Evolutionary conservation across 768 basidiomycete species (phyloP), one percentile per base, ranked within the genome.

Genomic region (Podaxis mareebaensis): DNA sequence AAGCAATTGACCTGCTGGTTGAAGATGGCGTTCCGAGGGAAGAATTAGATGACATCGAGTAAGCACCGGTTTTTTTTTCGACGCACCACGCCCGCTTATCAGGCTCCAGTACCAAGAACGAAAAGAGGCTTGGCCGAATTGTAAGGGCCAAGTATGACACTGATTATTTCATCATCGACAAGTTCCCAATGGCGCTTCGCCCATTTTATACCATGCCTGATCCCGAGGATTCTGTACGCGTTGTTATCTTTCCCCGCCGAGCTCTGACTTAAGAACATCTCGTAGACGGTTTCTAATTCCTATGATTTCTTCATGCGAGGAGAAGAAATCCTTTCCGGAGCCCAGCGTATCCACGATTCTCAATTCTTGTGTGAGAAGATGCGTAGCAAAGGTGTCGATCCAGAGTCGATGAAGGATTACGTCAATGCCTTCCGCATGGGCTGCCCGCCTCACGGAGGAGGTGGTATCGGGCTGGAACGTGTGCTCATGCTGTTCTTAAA

Each of bases 281-380:
- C 65, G 33, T 70, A 96, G 91, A 88, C 86, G 7, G 81, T 97
- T 44, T 98, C 97, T 56, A 99, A 99, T 77, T 99, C 97, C 24
- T 99, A 99, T 76, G 97, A 99, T 78, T 99, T 99, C 79, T 99
- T 99, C 85, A 98, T 99, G 96, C 87, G 97, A 36, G 97, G 97
- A 11, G 95, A 99, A 77, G 97, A 99, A 76, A 99, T 99, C 71
- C 83, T 99, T 44, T 98, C 96, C 3, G 97, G 97, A 15, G 97
- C 96, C 28, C 97, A 99, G 75, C 95, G 97, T 76, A 89, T 99
- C 60, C 97, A 99, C 77, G 95, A 98, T 68, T 85, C 97, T 4
- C 76, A 77, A 11, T 79, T 98, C 58, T 86, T 99, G 65, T 81
- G 80, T 58, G 85, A 93, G 77, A 86, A 92, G 76, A 98, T 99